phyloP scores from a whole-genome alignment of 192 early-diverging fungal species.

The Coemansia sp. region DNA sequence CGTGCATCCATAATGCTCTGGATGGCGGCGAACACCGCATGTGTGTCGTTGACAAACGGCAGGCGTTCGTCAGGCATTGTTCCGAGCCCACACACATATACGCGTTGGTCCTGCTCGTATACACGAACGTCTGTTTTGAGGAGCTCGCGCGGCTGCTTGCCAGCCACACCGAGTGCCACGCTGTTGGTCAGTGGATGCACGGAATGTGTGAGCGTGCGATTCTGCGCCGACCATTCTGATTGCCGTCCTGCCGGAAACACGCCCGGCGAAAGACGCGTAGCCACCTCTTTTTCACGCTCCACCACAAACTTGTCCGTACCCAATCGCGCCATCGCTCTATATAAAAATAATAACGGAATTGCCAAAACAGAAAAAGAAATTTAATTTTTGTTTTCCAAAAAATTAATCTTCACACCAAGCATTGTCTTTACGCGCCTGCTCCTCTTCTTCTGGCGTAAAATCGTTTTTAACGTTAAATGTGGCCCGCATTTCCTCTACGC shows the following conservation, averaged over 20 bases:
- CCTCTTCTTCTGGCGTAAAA: conserved; percentile 73
- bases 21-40: conserved; percentile 42
- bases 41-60: conserved; percentile 48
- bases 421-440: conserved; percentile 62
- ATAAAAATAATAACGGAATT: neutral
- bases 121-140: neutral
- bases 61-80: conserved; percentile 26
- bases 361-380: conserved; percentile 11
- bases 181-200: conserved; percentile 26
- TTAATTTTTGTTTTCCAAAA: conserved; percentile 6
- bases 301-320: conserved; percentile 28
- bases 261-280: conserved; percentile 17
- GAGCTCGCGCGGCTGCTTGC: conserved; percentile 27
- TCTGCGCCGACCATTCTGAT: conserved; percentile 33
- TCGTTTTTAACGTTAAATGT: conserved; percentile 70
- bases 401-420: conserved; percentile 58
- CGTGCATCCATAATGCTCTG: conserved; percentile 29
- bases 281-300: conserved; percentile 25
- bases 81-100: conserved; percentile 21
- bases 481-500: conserved; percentile 82
- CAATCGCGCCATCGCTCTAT: conserved; percentile 20
- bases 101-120: conserved; percentile 34
- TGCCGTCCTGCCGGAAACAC: conserved; percentile 31
- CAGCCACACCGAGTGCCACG: conserved; percentile 27
- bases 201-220: conserved; percentile 34